These are phyloP conservation scores for Epicoccum sorghinum DNA, from an alignment of 2,329 filamentous ascomycete genomes.

Conservation along the genomic window DNA sequence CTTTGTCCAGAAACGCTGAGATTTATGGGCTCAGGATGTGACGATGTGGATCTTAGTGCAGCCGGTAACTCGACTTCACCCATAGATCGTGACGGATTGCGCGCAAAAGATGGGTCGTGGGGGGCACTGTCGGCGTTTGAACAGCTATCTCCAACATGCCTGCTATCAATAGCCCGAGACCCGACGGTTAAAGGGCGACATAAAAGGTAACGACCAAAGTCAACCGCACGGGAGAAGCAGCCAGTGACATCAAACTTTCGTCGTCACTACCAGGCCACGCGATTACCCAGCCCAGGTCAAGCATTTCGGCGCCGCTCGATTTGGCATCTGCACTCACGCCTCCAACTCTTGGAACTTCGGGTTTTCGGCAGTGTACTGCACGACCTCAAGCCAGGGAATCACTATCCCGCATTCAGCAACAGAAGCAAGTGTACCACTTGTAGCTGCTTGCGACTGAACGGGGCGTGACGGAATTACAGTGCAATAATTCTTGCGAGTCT, in stretches of 20 bases:
- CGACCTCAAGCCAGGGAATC: conserved; percentile 3
- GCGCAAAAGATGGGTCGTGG: conserved; percentile 4
- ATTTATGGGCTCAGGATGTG: conserved; percentile 2
- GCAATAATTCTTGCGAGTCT: conserved; percentile 16
- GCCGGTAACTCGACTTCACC: background rate
- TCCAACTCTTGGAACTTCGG: conserved; percentile 8
- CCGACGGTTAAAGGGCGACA: conserved; percentile 17
- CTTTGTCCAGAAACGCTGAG: conserved; percentile 1
- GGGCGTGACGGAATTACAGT: conserved; percentile 7
- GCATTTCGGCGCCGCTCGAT: conserved; percentile 14
- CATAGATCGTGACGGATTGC: background rate
- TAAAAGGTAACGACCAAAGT: conserved; percentile 14
- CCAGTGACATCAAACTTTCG: conserved; percentile 7
- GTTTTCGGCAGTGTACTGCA: conserved; percentile 6
- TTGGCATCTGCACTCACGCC: conserved; percentile 1
- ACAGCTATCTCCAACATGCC: conserved; percentile 5
- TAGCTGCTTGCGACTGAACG: conserved; percentile 4
- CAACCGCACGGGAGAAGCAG: conserved; percentile 6
- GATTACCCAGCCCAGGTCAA: conserved; percentile 2
- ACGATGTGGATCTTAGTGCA: conserved; percentile 4
- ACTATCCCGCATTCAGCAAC: conserved; percentile 8
- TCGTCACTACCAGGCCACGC: background rate
- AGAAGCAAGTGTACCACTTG: background rate
- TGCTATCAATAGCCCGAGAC: conserved; percentile 10
- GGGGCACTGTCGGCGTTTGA: background rate